phyloP scores from a whole-genome alignment of 2,329 filamentous ascomycete genomes.

The Colletotrichum musicola region DNA sequence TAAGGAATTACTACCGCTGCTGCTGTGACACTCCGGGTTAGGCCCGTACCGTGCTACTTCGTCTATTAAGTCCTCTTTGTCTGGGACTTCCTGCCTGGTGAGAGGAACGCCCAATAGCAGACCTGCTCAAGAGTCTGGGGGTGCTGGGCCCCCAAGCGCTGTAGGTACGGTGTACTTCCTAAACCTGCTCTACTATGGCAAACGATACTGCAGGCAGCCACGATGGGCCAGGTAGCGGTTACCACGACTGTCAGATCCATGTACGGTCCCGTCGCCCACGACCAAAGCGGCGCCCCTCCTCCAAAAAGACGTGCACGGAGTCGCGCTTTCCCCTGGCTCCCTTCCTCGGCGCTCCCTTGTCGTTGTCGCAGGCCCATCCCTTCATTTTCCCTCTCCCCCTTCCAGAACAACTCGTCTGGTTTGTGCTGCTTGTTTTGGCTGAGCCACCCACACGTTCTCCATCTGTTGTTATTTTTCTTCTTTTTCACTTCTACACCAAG shows the following conservation, averaged over 20 bases:
- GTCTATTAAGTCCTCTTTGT: constrained; percentile 5
- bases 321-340: constrained; percentile 28
- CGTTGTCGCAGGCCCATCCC: constrained; percentile 38
- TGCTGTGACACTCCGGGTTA: background rate
- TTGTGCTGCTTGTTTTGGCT: constrained; percentile 33
- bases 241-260: constrained; percentile 7
- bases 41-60: constrained; percentile 11
- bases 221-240: background rate
- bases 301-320: constrained; percentile 18
- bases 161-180: constrained; percentile 4
- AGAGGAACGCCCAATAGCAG: constrained; percentile 13
- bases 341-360: constrained; percentile 34
- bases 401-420: constrained; percentile 37
- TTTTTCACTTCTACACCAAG: constrained; percentile 18
- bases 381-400: constrained; percentile 40
- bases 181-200: background rate
- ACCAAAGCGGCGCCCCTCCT: constrained; percentile 18
- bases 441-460: constrained; percentile 39
- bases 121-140: constrained; percentile 20
- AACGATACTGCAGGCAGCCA: background rate
- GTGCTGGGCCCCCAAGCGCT: constrained; percentile 8
- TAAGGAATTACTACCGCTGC: background rate
- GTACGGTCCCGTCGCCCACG: background rate
- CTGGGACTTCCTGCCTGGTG: constrained; percentile 6
- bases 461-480: constrained; percentile 32